These are phyloP conservation scores for Piper longum DNA, from an alignment of 164 flowering plant species.

Conservation along the genomic window DNA sequence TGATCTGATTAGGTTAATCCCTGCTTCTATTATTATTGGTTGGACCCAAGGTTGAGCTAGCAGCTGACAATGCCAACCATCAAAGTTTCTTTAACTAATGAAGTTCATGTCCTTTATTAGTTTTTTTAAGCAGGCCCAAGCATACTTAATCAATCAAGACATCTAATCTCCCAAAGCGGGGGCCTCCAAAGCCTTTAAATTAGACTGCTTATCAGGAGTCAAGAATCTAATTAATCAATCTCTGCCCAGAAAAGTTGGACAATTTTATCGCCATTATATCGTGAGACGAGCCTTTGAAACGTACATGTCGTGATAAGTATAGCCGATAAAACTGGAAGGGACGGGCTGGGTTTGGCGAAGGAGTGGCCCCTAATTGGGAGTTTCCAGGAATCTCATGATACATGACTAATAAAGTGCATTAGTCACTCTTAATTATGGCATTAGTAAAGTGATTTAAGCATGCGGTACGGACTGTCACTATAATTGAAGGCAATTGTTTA, in stretches of 20 bases:
- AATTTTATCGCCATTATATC: neutral
- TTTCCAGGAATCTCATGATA: neutral
- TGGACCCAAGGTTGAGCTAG: constrained; percentile 6
- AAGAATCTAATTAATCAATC: constrained; percentile 3
- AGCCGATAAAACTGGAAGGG: no score
- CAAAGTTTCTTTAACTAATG: constrained; percentile 1
- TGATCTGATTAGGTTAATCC: neutral
- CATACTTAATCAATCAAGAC: no score
- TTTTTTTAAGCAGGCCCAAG: no score
- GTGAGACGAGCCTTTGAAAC: neutral
- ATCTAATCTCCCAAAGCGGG: neutral
- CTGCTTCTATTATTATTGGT: neutral
- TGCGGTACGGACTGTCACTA: neutral
- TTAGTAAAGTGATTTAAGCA: neutral
- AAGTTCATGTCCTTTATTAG: neutral
- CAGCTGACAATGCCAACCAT: constrained; percentile 12
- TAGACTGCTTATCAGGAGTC: constrained; percentile 5
- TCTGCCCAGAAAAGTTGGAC: neutral
- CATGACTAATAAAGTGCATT: neutral
- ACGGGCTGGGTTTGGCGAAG: neutral
- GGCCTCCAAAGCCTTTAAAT: neutral
- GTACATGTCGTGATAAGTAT: no score
- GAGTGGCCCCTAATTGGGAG: neutral
- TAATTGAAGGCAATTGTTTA: no score
- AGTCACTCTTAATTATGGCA: neutral